phyloP scores from a whole-genome alignment of 305 asterid species.

The Plantago coronopus region DNA sequence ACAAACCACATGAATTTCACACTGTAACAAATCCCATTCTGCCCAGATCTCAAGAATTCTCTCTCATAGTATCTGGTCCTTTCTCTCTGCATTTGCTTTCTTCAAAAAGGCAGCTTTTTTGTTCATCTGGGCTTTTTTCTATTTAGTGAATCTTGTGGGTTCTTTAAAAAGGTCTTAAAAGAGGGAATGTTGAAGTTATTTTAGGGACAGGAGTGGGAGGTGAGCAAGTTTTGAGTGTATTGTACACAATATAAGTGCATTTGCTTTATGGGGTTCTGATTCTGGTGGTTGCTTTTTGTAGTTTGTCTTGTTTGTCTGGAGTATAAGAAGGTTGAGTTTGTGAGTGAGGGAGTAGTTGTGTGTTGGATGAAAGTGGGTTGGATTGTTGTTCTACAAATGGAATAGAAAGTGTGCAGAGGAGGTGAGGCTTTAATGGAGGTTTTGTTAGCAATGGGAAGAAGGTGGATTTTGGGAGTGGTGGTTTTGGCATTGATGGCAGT shows the following conservation, averaged over 20 bases:
- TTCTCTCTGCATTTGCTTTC: slow-evolving; percentile 30
- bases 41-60: slow-evolving; percentile 59
- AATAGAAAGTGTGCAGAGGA: slow-evolving; percentile 18
- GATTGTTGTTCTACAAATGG: slow-evolving; percentile 24
- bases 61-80: slow-evolving; percentile 37
- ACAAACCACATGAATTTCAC: slow-evolving; percentile 36
- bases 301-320: slow-evolving; percentile 28
- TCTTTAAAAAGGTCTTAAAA: slow-evolving; percentile 11
- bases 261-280: slow-evolving; percentile 39
- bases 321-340: slow-evolving; percentile 17
- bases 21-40: slow-evolving; percentile 20
- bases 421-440: slow-evolving; percentile 30
- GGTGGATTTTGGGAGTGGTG: slow-evolving; percentile 44
- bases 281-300: slow-evolving; percentile 29
- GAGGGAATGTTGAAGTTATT: slow-evolving; percentile 24
- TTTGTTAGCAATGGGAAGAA: slow-evolving; percentile 44
- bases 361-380: background rate
- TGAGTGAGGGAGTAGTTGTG: background rate
- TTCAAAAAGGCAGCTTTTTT: slow-evolving; percentile 34
- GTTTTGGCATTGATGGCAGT: slow-evolving; percentile 41
- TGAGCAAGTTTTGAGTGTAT: slow-evolving; percentile 22
- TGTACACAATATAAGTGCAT: slow-evolving; percentile 18
- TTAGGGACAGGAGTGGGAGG: slow-evolving; percentile 25
- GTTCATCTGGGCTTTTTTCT: slow-evolving; percentile 32
- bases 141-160: slow-evolving; percentile 20